Conservation (phyloP, 164 flowering plant species). For the Pachysandra terminalis region DNA sequence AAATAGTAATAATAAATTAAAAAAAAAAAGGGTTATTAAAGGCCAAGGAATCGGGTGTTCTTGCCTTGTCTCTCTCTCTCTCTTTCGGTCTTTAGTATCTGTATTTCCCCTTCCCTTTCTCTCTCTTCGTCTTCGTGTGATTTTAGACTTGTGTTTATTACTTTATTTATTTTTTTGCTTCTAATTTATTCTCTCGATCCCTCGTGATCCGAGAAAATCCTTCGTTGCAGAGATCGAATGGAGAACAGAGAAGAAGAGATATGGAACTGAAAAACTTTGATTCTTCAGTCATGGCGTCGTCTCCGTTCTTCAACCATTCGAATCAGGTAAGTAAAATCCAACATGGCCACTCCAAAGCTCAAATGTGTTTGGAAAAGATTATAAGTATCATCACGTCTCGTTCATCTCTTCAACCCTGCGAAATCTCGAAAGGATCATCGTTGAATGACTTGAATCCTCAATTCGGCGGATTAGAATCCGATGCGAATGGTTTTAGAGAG, state of each 20-base stretch:
- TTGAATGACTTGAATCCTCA: not conserved
- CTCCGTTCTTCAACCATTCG: not conserved
- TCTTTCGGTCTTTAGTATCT: not conserved
- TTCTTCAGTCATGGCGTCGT: slow-evolving; percentile 12
- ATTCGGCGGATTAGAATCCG: not conserved
- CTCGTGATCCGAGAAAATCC: slow-evolving; percentile 18
- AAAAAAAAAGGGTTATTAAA: slow-evolving; percentile 10
- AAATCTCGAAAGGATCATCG: not conserved
- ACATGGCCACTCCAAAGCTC: slow-evolving; percentile 31
- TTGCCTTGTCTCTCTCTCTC: slow-evolving; percentile 16
- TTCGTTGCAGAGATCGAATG: slow-evolving; percentile 7
- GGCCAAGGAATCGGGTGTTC: slow-evolving; percentile 21
- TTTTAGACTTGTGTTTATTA: not conserved
- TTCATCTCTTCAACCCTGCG: slow-evolving; percentile 4
- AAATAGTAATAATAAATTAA: not conserved
- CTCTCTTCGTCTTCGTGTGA: no score
- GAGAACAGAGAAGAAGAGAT: not conserved
- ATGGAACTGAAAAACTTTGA: not conserved
- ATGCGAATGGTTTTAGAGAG: not conserved
- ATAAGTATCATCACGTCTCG: slow-evolving; percentile 26
- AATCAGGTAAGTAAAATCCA: slow-evolving; percentile 13
- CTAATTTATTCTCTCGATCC: not conserved
- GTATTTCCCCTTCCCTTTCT: not conserved
- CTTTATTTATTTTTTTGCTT: slow-evolving; percentile 1
- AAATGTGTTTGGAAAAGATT: slow-evolving; percentile 33